These are phyloP conservation scores for Pyracantha coccinea DNA, from an alignment of 331 rosid species.

Conservation along the genomic window DNA sequence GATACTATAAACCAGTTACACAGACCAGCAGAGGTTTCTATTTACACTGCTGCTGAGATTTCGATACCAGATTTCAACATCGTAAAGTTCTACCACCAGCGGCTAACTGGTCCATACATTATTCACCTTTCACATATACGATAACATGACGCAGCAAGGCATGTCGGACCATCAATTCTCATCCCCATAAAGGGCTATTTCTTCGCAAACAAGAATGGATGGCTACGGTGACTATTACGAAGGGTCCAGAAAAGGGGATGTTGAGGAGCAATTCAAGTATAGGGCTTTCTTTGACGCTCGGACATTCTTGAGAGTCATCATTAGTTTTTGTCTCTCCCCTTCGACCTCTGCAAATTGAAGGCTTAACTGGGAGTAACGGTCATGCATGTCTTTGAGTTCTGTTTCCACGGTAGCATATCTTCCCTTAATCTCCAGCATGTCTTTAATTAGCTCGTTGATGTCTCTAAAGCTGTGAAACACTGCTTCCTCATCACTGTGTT, in stretches of 20 bases:
- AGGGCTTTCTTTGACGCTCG: constrained; percentile 56
- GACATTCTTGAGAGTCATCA: constrained; percentile 88
- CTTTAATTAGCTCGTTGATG: constrained; percentile 93
- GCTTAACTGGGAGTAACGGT: constrained; percentile 90
- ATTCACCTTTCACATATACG: not conserved
- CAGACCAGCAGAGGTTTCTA: constrained; percentile 19
- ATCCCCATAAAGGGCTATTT: constrained; percentile 11
- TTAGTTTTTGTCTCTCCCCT: constrained; percentile 96
- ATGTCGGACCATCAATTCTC: constrained; percentile 17
- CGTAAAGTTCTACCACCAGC: constrained; percentile 21
- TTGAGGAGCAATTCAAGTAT: constrained; percentile 23
- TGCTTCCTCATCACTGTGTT: constrained; percentile 92
- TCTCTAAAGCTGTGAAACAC: constrained; percentile 87
- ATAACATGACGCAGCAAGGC: not conserved
- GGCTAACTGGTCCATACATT: constrained; percentile 14
- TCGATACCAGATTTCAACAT: constrained; percentile 19
- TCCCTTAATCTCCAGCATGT: constrained; percentile 79
- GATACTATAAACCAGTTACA: constrained; percentile 19
- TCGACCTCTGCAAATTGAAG: constrained; percentile 98
- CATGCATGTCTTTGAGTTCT: constrained; percentile 92
- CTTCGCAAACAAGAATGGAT: constrained; percentile 13
- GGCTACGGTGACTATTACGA: constrained; percentile 32
- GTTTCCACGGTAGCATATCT: constrained; percentile 65
- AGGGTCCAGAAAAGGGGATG: constrained; percentile 38
- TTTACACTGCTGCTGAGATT: constrained; percentile 48